Evolutionary conservation across 495 filamentous ascomycete genomes (phyloP).

Genomic region (Hyaloscypha hepaticicola): DNA sequence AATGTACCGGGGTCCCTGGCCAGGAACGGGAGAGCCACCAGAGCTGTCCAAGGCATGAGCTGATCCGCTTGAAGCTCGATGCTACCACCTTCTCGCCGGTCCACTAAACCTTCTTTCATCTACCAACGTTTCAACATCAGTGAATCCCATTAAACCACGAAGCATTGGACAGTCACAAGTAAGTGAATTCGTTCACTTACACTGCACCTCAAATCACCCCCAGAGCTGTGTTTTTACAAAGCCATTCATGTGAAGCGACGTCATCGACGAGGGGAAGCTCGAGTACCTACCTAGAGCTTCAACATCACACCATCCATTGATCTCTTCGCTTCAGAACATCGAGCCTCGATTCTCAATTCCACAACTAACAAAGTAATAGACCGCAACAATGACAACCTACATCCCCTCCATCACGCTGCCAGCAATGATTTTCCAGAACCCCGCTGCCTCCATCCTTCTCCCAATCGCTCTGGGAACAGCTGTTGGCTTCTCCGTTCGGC

Average conservation of each 20-base stretch:
- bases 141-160: not conserved
- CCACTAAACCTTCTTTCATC: not conserved
- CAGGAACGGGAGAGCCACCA: not conserved
- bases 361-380: not conserved
- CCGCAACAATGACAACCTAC: slow-evolving; percentile 63
- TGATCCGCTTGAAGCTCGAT: not conserved
- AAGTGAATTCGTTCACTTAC: not conserved
- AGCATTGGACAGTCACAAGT: slow-evolving; percentile 1
- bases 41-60: not conserved
- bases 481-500: slow-evolving; percentile 59
- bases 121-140: not conserved
- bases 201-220: not conserved
- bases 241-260: slow-evolving; percentile 15
- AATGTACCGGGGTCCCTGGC: not conserved
- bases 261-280: slow-evolving; percentile 21
- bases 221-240: not conserved
- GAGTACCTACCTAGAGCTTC: not conserved
- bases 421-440: slow-evolving; percentile 57
- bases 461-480: slow-evolving; percentile 63
- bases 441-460: slow-evolving; percentile 66
- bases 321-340: not conserved
- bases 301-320: slow-evolving; percentile 3
- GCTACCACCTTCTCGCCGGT: not conserved
- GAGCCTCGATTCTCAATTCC: not conserved
- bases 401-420: slow-evolving; percentile 63